These are phyloP conservation scores for Penicillium psychrofluorescens DNA, from an alignment of 495 filamentous ascomycete genomes.

Conservation along the genomic window DNA sequence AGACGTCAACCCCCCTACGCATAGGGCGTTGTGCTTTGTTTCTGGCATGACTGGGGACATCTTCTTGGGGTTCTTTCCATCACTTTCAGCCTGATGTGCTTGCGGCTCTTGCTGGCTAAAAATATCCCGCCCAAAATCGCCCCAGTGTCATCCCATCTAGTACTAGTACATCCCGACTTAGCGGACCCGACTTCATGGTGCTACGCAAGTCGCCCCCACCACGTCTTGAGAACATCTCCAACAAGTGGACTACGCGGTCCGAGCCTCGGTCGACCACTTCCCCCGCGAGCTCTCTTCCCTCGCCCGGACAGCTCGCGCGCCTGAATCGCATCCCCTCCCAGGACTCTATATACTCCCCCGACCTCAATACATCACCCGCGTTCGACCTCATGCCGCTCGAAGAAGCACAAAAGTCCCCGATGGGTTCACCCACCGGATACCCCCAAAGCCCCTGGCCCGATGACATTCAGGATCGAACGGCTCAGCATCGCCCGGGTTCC, in stretches of 20 bases:
- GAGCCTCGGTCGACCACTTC: slow-evolving; percentile 19
- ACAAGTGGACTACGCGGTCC: slow-evolving; percentile 25
- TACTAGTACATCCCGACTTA: too few species aligned
- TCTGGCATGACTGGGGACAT: too few species aligned
- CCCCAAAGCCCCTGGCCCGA: slow-evolving; percentile 30
- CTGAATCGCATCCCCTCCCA: slow-evolving; percentile 24
- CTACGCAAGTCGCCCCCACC: slow-evolving; percentile 40
- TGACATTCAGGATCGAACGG: slow-evolving; percentile 18
- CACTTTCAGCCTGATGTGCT: too few species aligned
- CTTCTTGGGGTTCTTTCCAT: too few species aligned
- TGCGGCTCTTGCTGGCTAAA: too few species aligned
- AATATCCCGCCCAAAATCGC: too few species aligned
- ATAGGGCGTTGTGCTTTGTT: too few species aligned
- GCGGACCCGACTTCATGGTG: slow-evolving; percentile 32
- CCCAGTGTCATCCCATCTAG: too few species aligned
- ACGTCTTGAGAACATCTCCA: slow-evolving; percentile 27
- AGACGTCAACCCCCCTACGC: too few species aligned
- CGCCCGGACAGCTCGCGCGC: slow-evolving; percentile 17
- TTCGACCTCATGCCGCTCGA: slow-evolving; percentile 40
- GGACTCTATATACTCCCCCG: slow-evolving; percentile 35
- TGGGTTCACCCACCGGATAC: slow-evolving; percentile 22
- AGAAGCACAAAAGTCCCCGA: slow-evolving; percentile 36
- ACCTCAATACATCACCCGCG: slow-evolving; percentile 36
- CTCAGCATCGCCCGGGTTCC: not conserved
- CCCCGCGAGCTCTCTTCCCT: slow-evolving; percentile 23